phyloP scores from a whole-genome alignment of 2,329 filamentous ascomycete genomes.

The Epichloe gansuensis region DNA sequence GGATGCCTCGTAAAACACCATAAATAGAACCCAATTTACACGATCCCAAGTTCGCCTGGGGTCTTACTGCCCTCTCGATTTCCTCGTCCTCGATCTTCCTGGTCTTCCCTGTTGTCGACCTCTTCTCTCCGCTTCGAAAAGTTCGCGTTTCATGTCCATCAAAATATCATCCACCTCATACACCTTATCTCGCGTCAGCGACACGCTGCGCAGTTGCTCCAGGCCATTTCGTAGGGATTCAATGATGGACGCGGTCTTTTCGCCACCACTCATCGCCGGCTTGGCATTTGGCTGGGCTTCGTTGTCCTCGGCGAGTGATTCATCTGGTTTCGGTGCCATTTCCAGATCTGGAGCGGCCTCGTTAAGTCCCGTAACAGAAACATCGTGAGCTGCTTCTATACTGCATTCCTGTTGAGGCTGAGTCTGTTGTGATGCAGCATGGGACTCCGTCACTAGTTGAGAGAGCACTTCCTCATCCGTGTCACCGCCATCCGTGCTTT shows the following conservation, averaged over 20 bases:
- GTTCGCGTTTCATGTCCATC: slow-evolving; percentile 63
- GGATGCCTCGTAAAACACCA: not conserved
- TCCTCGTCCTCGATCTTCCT: slow-evolving; percentile 13
- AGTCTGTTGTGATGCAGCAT: slow-evolving; percentile 23
- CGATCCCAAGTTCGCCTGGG: slow-evolving; percentile 1
- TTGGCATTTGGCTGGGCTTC: slow-evolving; percentile 5
- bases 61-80: slow-evolving; percentile 4
- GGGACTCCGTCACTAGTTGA: slow-evolving; percentile 27
- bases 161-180: slow-evolving; percentile 64
- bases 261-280: slow-evolving; percentile 2
- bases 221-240: slow-evolving; percentile 29
- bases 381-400: not conserved
- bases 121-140: slow-evolving; percentile 57
- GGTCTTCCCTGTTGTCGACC: slow-evolving; percentile 18
- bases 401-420: slow-evolving; percentile 12
- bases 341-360: not conserved
- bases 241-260: slow-evolving; percentile 16
- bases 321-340: not conserved
- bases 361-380: not conserved
- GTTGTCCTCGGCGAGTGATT: not conserved
- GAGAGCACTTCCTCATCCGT: slow-evolving; percentile 30
- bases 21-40: not conserved
- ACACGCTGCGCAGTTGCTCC: slow-evolving; percentile 42
- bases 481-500: slow-evolving; percentile 17
- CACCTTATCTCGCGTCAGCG: slow-evolving; percentile 52